Percentiles rank a stretch among this genome's conserved stretches.
phyloP scores from a whole-genome alignment of 805 yeast species.

The Saccharomycopsis fermentans region DNA sequence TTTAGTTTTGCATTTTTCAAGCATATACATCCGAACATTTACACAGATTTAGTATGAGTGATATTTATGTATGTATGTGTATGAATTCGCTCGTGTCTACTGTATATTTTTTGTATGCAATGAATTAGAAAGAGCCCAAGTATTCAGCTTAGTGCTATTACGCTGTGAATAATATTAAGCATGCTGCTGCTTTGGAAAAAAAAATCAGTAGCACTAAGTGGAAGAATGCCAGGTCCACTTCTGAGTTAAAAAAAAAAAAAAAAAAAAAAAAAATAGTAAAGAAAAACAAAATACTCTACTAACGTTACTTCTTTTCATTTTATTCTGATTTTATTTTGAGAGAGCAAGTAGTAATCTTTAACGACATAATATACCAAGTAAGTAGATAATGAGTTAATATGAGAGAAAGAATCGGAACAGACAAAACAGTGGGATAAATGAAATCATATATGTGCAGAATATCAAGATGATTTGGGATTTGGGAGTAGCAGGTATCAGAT shows the following conservation, averaged over 20 bases:
- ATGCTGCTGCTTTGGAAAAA: too few species aligned
- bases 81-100: too few species aligned
- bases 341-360: background rate
- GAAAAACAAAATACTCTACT: background rate
- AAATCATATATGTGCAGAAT: background rate
- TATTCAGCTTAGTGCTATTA: too few species aligned
- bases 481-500: too few species aligned
- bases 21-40: too few species aligned
- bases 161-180: too few species aligned
- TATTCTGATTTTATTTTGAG: background rate
- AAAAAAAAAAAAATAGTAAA: background rate
- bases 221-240: background rate
- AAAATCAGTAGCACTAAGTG: background rate
- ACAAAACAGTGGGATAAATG: background rate
- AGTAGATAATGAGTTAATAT: background rate
- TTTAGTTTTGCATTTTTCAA: too few species aligned
- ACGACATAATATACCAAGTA: constrained; percentile 10
- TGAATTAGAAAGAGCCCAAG: too few species aligned
- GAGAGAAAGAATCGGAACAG: background rate
- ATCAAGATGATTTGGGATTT: too few species aligned
- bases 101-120: too few species aligned
- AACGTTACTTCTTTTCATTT: background rate
- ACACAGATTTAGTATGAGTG: too few species aligned
- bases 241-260: background rate
- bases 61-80: too few species aligned